These are phyloP conservation scores for Umbelopsis ramanniana DNA, from an alignment of 192 early-diverging fungal species.

Conservation along the genomic window DNA sequence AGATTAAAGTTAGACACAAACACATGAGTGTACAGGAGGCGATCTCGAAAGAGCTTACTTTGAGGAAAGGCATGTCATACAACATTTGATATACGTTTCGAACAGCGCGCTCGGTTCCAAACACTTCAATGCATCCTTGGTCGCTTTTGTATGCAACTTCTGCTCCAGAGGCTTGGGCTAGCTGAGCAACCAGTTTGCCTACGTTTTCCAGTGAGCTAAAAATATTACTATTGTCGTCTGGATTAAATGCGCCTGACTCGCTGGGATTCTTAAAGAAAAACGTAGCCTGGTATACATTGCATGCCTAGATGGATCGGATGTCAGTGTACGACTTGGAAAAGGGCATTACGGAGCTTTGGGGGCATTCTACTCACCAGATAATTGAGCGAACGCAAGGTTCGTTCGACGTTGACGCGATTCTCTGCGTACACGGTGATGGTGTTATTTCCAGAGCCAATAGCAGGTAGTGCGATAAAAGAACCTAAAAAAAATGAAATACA, in stretches of 20 bases:
- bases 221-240: slow-evolving; percentile 17
- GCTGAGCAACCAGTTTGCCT: neutral
- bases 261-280: slow-evolving; percentile 14
- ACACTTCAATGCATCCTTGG: slow-evolving; percentile 59
- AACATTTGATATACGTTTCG: slow-evolving; percentile 61
- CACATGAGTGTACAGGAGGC: slow-evolving; percentile 5
- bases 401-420: slow-evolving; percentile 66
- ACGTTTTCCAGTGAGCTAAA: slow-evolving; percentile 35
- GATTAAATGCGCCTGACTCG: slow-evolving; percentile 34
- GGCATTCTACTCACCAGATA: slow-evolving; percentile 53
- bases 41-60: neutral
- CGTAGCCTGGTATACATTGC: slow-evolving; percentile 15
- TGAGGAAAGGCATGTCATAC: slow-evolving; percentile 53
- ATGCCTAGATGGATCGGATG: slow-evolving; percentile 1
- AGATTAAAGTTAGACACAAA: slow-evolving; percentile 33
- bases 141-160: slow-evolving; percentile 61
- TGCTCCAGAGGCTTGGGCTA: slow-evolving; percentile 52
- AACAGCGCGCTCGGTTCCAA: slow-evolving; percentile 62
- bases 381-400: slow-evolving; percentile 69
- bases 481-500: slow-evolving; percentile 27
- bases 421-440: slow-evolving; percentile 64
- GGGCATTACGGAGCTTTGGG: too few species aligned
- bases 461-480: slow-evolving; percentile 62
- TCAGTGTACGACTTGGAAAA: neutral
- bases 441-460: slow-evolving; percentile 54